phyloP scores from a whole-genome alignment of 768 basidiomycete genomes.

The Rhizopogon salebrosus region DNA sequence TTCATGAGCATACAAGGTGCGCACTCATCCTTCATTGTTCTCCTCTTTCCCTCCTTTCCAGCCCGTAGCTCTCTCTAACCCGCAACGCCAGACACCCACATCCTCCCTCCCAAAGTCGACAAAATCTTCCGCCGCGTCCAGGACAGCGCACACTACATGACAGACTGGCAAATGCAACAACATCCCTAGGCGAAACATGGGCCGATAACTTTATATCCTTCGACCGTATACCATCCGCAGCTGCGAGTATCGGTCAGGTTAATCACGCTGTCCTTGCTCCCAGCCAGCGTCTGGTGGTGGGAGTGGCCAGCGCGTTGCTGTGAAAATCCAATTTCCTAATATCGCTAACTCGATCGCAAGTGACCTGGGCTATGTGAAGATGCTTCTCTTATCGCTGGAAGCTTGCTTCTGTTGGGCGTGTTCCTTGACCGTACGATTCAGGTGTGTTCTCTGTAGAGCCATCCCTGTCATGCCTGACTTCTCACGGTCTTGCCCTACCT shows the following conservation, averaged over 20 bases:
- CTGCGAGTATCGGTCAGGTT: no score
- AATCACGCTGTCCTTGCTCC: conserved; percentile 67
- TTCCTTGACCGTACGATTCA: conserved; percentile 86
- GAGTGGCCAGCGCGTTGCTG: conserved; percentile 53
- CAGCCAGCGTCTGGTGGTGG: conserved; percentile 42
- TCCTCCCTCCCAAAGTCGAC: conserved; percentile 84
- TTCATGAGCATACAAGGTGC: conserved; percentile 94
- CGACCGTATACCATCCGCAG: no score
- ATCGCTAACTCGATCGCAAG: no score
- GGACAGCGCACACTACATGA: no score
- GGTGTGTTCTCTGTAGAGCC: conserved; percentile 28
- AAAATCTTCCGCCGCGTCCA: conserved; percentile 87
- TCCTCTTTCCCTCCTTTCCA: not conserved
- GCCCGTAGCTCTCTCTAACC: not conserved
- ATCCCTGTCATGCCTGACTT: not conserved
- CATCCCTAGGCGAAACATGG: no score
- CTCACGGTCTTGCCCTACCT: not conserved
- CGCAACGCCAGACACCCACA: conserved; percentile 67
- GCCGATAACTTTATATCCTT: no score
- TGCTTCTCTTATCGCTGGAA: conserved; percentile 77
- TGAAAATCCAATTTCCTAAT: no score
- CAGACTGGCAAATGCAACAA: no score
- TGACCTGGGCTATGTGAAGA: conserved; percentile 78
- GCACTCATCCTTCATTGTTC: not conserved
- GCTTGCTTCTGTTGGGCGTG: conserved; percentile 79